Evolutionary conservation across 179 eudicot species (phyloP).

Genomic region (Camellia oleifera): DNA sequence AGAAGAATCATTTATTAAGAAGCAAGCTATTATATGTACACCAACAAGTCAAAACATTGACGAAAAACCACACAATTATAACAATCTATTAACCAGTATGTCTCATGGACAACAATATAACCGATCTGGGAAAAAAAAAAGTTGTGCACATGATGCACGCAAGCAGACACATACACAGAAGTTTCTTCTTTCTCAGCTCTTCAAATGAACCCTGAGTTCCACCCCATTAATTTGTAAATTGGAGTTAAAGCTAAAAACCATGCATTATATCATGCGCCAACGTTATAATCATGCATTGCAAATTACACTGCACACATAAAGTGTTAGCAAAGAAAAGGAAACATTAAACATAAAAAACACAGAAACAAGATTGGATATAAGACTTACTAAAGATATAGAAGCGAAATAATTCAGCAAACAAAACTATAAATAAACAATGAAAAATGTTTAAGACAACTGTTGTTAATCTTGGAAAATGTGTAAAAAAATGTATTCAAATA

Average conservation of each 20-base stretch:
- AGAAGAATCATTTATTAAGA: neutral
- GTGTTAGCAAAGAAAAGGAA: neutral
- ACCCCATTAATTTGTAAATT: neutral
- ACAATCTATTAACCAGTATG: neutral
- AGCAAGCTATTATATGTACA: neutral
- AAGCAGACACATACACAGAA: no score
- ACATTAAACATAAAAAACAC: neutral
- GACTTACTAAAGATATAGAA: neutral
- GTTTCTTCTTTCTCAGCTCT: neutral
- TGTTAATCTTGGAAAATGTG: no score
- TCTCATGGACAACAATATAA: neutral
- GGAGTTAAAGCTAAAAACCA: neutral
- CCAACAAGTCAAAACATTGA: neutral
- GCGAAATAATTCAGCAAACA: neutral
- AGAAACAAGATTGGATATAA: neutral
- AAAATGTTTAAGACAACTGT: no score
- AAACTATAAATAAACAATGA: neutral
- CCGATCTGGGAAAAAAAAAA: no score
- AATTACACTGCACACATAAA: neutral
- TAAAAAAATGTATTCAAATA: no score
- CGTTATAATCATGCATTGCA: neutral
- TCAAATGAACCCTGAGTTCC: neutral
- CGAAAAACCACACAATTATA: constrained; percentile 5
- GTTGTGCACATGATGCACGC: no score
- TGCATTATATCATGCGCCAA: neutral